Evolutionary conservation across 129 eudicot species (phyloP), one percentile per base, ranked within the genome.

Genomic region (Scalesia atractyloides): DNA sequence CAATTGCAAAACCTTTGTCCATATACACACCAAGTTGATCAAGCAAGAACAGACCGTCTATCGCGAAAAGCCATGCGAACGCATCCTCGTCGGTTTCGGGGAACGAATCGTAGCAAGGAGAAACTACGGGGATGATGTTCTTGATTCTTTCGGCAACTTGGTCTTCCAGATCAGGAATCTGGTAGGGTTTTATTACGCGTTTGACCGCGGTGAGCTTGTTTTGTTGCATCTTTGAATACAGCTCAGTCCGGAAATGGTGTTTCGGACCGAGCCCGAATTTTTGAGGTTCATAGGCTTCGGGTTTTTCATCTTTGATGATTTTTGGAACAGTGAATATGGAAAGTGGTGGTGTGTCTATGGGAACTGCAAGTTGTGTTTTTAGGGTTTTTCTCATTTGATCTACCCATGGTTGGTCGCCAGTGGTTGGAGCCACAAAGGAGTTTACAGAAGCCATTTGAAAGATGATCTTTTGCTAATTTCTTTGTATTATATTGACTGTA

Each of bases 31-130:
- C 30, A 0, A 80, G 66, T 15, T 73, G 80, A 52, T 84, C 76
- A 6, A 86, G 84, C 76, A 86, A 76, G 73, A 81, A 86, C 10
- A 81, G 59, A 15, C 80, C 86, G 3, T 86, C 92, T 6, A 86
- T 75, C 0, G 79, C 83, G 69, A 84, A 50, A 11, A 81, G 22
- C 88, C 88, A 83, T 7, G 88, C 76, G 17, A 86, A 68, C 0
- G 84, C 59, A 17, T 78, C 81, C 2, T 72, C 81, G 0, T 66
- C 70, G 0, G 20, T 39, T 36, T 69, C 73, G 13, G 80, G 66
- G 74, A 53, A 78, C 39, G 64, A 49, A 37, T 86, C 80, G 49
- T 84, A 86, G 57, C 82, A 75, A 16, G 81, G 74, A 9, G 83
- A 79, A 20, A 84, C 41, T 4, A 52, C 30, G 10, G 74, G 78